phyloP scores from a whole-genome alignment of 768 basidiomycete genomes.

The Suillus weaverae region DNA sequence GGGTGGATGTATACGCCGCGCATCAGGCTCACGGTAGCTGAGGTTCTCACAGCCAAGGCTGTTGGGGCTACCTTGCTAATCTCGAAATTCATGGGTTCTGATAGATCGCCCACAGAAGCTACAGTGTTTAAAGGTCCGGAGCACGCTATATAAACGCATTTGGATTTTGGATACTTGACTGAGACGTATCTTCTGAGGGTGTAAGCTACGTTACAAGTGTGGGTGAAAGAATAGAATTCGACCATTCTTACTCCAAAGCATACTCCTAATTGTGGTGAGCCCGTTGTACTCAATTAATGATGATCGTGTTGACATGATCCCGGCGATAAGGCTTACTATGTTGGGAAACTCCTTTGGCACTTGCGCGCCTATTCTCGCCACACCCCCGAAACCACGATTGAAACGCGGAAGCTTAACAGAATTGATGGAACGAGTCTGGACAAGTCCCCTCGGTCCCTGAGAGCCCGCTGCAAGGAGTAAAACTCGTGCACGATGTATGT shows the following conservation, averaged over 20 bases:
- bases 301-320: no score
- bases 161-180: neutral
- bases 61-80: neutral
- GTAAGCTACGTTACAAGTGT: neutral
- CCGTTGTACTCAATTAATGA: no score
- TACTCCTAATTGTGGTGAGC: no score
- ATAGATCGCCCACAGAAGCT: neutral
- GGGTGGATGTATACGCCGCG: neutral
- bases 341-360: neutral
- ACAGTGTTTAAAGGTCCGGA: neutral
- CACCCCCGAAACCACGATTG: neutral
- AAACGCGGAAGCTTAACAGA: neutral
- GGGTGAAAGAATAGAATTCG: neutral
- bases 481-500: neutral
- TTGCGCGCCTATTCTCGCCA: neutral
- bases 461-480: neutral
- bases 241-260: no score
- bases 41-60: neutral
- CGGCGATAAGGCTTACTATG: neutral
- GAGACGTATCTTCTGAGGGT: neutral
- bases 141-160: neutral
- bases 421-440: neutral
- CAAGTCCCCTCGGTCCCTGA: neutral
- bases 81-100: neutral
- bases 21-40: neutral